Evolutionary conservation across 495 filamentous ascomycete genomes (phyloP), one percentile per base, ranked within the genome.

Genomic region (Hypoxylon fuscum): DNA sequence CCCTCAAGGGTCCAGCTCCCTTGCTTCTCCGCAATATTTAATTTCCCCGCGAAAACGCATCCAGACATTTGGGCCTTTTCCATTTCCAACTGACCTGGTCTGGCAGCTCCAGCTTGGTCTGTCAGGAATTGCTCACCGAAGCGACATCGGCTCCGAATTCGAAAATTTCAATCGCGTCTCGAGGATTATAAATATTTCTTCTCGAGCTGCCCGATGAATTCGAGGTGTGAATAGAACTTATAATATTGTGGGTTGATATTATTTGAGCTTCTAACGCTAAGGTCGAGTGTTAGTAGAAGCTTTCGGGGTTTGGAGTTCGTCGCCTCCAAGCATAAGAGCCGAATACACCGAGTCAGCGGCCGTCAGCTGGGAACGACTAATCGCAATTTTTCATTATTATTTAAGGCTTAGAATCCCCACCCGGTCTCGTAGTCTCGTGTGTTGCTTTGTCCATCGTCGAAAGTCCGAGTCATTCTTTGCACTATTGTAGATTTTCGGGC

Each of bases 121-220:
- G 18, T 29, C 27, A 25, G 29, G 27, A 41, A 21, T 58, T 32
- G 42, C 35, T 37, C 6, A 47, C 20, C 18, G 32, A 54, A 64
- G 34, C 62, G 62, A 59, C 44, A 59, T 64, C 62, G 42, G 55
- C 55, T 59, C 37, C 18, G 15, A 29, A 22, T 31, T 45, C 2
- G 29, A 42, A 23, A 22, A 20, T 35, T 43, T 51, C 34, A 14
- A 44, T 20, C 10, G n/a, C 7, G 5, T 43, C 10, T 48, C 21
- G 9, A 32, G 41, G 29, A 29, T 15, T 2, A 21, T 12, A 14
- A 8, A 22, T 31, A 22, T 53, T 10, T 42, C 4, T 43, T 41
- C 12, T 8, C 14, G 9, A 25, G 1, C 31, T 41, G 22, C 18
- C 12, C 5, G 14, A 29, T 46, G n/a, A 46, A n/a, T 12, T 31